phyloP scores from a whole-genome alignment of 441 rosid species.

The Croton laevigatus region DNA sequence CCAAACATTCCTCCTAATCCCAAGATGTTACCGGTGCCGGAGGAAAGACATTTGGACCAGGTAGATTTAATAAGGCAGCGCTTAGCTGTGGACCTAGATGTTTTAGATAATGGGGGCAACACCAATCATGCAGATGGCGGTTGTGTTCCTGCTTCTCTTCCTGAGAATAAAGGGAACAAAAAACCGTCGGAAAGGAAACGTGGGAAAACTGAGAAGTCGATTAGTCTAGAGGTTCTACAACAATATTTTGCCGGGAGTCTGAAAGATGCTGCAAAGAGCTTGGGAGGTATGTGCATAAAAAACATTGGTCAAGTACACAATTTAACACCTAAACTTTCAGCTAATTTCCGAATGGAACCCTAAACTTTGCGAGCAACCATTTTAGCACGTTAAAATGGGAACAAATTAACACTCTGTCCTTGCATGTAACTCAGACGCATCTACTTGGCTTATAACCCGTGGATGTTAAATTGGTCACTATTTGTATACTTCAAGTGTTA shows the following conservation, averaged over 20 bases:
- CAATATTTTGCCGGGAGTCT: conserved; percentile 88
- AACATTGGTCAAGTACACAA: background rate
- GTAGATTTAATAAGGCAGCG: conserved; percentile 37
- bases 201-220: conserved; percentile 85
- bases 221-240: conserved; percentile 87
- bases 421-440: no score
- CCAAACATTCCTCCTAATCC: conserved; percentile 30
- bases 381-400: no score
- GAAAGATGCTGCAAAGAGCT: conserved; percentile 93
- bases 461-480: no score
- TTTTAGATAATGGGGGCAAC: conserved; percentile 29
- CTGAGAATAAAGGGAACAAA: conserved; percentile 39
- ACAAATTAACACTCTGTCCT: no score
- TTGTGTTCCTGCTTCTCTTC: conserved; percentile 24
- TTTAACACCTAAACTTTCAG: no score
- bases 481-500: no score
- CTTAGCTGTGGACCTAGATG: conserved; percentile 31
- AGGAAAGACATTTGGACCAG: conserved; percentile 26
- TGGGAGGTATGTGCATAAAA: conserved; percentile 59
- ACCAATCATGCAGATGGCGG: conserved; percentile 29
- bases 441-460: no score
- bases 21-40: conserved; percentile 28
- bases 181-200: conserved; percentile 63
- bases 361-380: no score
- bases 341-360: no score